Evolutionary conservation across 2,329 filamentous ascomycete genomes (phyloP).

Genomic region (Incumbomyces delicatus): DNA sequence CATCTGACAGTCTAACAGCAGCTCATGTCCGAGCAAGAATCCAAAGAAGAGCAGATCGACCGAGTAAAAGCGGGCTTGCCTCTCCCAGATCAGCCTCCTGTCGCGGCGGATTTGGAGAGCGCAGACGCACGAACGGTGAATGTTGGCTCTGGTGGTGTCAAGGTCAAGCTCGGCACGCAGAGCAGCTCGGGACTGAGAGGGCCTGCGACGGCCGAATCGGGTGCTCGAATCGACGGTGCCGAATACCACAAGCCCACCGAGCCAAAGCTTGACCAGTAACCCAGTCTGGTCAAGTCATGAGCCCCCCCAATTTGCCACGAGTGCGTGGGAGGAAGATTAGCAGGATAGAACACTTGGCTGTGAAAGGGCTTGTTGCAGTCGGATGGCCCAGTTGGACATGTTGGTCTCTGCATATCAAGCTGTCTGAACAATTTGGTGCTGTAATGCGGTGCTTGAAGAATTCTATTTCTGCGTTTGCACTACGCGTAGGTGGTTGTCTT

Average conservation of each 20-base stretch:
- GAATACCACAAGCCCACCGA: constrained; percentile 46
- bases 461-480: no score
- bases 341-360: no score
- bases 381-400: no score
- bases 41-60: constrained; percentile 57
- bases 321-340: no score
- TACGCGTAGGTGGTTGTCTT: no score
- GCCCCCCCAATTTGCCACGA: no score
- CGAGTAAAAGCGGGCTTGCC: constrained; percentile 63
- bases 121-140: constrained; percentile 59
- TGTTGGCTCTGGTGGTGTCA: constrained; percentile 53
- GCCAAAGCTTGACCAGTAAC: constrained; percentile 22
- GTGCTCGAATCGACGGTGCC: constrained; percentile 38
- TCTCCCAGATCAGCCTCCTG: constrained; percentile 66
- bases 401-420: no score
- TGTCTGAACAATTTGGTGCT: no score
- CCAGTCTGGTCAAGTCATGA: no score
- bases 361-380: no score
- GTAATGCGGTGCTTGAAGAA: no score
- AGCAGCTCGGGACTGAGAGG: constrained; percentile 47
- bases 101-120: constrained; percentile 69
- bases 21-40: constrained; percentile 31
- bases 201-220: constrained; percentile 49
- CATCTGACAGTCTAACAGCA: constrained; percentile 9
- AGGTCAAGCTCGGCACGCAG: constrained; percentile 38